These are phyloP conservation scores for Serendipita indica DNA, from an alignment of 768 basidiomycete genomes.

Conservation along the genomic window DNA sequence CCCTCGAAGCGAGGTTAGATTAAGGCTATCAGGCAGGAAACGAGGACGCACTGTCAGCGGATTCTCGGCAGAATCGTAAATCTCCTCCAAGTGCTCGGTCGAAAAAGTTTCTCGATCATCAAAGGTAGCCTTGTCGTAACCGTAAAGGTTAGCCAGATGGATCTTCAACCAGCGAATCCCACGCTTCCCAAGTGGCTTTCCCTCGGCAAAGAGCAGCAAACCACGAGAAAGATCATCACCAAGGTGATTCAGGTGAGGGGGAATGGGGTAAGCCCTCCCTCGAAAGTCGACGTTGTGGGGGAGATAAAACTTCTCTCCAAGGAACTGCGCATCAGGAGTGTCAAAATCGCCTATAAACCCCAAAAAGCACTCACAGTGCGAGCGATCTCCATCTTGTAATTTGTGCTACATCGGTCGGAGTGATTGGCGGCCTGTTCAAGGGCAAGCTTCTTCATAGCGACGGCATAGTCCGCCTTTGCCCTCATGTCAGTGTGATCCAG, in stretches of 20 bases:
- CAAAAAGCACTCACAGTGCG: slow-evolving; percentile 45
- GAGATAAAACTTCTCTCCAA: slow-evolving; percentile 76
- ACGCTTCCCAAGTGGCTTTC: slow-evolving; percentile 62
- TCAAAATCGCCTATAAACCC: slow-evolving; percentile 6
- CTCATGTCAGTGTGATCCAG: slow-evolving; percentile 35
- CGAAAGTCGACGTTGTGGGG: slow-evolving; percentile 97
- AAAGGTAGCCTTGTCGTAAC: slow-evolving; percentile 89
- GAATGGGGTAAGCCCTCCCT: slow-evolving; percentile 91
- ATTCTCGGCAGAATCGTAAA: slow-evolving; percentile 68
- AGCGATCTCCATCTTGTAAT: slow-evolving; percentile 95
- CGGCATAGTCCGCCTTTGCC: slow-evolving; percentile 39
- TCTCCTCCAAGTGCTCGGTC: slow-evolving; percentile 52
- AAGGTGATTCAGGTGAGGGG: slow-evolving; percentile 88
- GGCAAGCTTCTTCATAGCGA: slow-evolving; percentile 38
- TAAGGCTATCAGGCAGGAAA: not conserved
- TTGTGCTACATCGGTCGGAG: slow-evolving; percentile 81
- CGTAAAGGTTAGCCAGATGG: slow-evolving; percentile 83
- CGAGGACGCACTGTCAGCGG: slow-evolving; percentile 54
- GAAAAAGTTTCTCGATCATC: slow-evolving; percentile 80
- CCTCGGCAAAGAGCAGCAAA: slow-evolving; percentile 66
- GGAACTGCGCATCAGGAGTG: slow-evolving; percentile 37
- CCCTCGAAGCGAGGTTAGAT: slow-evolving; percentile 33
- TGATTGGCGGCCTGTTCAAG: slow-evolving; percentile 66
- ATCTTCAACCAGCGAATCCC: slow-evolving; percentile 93
- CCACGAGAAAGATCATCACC: slow-evolving; percentile 89